These are phyloP conservation scores for Cyberlindnera mycetangii DNA, from an alignment of 805 yeast species.

Conservation along the genomic window DNA sequence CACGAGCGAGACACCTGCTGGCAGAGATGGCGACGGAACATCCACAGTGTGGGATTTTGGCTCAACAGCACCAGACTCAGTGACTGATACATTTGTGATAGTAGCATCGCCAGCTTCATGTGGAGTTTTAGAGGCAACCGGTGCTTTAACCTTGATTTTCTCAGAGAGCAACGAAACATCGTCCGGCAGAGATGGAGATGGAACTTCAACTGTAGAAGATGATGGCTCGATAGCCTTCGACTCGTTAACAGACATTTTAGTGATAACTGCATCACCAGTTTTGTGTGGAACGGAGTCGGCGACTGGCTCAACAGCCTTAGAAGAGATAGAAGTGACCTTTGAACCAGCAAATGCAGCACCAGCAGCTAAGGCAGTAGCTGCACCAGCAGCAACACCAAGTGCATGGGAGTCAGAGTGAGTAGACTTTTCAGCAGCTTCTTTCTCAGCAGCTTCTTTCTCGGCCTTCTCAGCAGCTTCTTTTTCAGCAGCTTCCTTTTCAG, in stretches of 20 bases:
- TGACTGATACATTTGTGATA: neutral
- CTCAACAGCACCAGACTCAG: slow-evolving; percentile 1
- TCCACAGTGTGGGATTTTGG: neutral
- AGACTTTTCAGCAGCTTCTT: neutral
- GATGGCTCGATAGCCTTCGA: neutral
- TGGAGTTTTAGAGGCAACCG: neutral
- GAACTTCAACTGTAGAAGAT: neutral
- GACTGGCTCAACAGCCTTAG: slow-evolving; percentile 6
- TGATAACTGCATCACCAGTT: slow-evolving; percentile 1
- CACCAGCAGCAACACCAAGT: slow-evolving; percentile 11
- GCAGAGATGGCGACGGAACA: slow-evolving; percentile 1
- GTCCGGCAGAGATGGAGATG: slow-evolving; percentile 3
- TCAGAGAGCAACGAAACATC: slow-evolving; percentile 1
- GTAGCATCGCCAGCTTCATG: slow-evolving; percentile 1
- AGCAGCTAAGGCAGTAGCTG: slow-evolving; percentile 18
- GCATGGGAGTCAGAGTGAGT: slow-evolving; percentile 4
- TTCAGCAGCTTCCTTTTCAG: slow-evolving; percentile 3
- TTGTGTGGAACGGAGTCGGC: neutral
- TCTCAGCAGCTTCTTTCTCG: slow-evolving; percentile 7
- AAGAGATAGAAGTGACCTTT: slow-evolving; percentile 10
- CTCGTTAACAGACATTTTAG: neutral
- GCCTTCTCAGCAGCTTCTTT: slow-evolving; percentile 1
- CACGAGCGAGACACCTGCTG: slow-evolving; percentile 1
- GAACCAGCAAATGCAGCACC: slow-evolving; percentile 16
- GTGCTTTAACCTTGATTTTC: neutral